Base-by-base conservation (phyloP, 768 basidiomycete species). In the Hemileccinum rubropunctum region DNA sequence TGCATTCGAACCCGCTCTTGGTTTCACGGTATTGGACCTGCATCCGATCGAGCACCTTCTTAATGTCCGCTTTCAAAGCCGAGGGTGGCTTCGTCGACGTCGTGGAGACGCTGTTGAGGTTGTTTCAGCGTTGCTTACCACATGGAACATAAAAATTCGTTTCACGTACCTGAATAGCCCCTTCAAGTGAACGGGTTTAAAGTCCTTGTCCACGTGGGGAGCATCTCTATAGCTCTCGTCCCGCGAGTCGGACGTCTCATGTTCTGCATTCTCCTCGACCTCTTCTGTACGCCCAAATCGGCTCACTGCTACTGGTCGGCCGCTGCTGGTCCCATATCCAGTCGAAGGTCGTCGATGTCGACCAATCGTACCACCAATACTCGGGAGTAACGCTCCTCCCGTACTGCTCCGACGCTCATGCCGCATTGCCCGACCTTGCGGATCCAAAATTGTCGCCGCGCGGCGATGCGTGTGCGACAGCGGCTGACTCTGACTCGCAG, bases 181-280 rank as follows among this genome's bases (percentile, higher is more conserved):
- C 71, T 98, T 99, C 62, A 98, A 72, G 71, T 91, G 95, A 40
- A 98, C 84, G 1, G 97, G 91, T 73, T 98, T 98, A 62, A 91
- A 86, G 50, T 91, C 88, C 69, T 84, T 85, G 57, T 85, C 84
- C 27, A 58, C 68, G 30, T 71, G 69, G 57, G 77, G 71, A n/a
- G 75, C 65, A 39, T 79, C 75, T 53, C 69, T 73, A 50, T 73
- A 73, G n/a, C 65, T 67, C 48, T 76, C 77, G 48, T 77, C 79
- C 23, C 65, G 65, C 18, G 59, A 62, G 32, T 63, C 63, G 7
- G 54, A 58, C n/a, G 58, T 61, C 20, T 63, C 62, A 52, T 71
- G 73, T 52, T 78, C 81, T 13, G 71, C 73, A 58, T 73, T 66
- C 33, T 74, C 76, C 5, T 73, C 76, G 37, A 76, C 76, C 54